Evolutionary conservation across 257 asterid genomes (phyloP), one percentile per base, ranked within the genome.

Genomic region (Perilla frutescens): DNA sequence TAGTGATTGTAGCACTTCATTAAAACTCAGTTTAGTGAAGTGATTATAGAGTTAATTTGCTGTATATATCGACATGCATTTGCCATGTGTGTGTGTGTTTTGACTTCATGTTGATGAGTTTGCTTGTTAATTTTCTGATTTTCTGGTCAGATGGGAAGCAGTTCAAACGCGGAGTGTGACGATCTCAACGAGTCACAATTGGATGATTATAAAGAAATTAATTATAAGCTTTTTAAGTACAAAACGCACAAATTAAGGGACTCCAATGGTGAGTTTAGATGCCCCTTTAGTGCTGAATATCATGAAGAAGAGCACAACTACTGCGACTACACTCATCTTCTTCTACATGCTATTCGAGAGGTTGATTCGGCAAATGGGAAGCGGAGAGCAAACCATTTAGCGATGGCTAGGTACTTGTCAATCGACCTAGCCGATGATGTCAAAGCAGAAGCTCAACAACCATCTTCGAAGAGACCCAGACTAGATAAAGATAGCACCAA

Each of bases 201-300:
- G 1, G 34, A 34, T 6, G 72, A 66, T 7, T 49, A 48, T 12
- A 66, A 66, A 7, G 47, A 66, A n/a, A 3, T 56, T 0, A 11
- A 1, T 10, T 56, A 56, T 32, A 56, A 56, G 40, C 7, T 56
- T 56, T 56, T 56, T 11, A 40, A 56, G 62, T 56, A 7, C 29
- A 13, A 20, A 7, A 66, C 72, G 7, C 8, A 48, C 60, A 66
- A 31, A 49, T 31, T 56, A 31, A 29, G 15, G 40, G 11, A 14
- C n/a, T 29, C 62, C 14, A 31, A 29, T 56, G 62, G 62, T 10
- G 62, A 1, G 4, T 31, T 49, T 8, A 15, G 72, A 4, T 66
- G 72, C 48, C 71, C 71, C 0, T 66, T 66, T 7, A 48, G 71
- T 66, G n/a, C n/a, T n/a, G n/a, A n/a, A n/a, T 59, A 2, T 13